Conservation (phyloP, 148 eudicot genomes). For the Vaccinium darrowii region DNA sequence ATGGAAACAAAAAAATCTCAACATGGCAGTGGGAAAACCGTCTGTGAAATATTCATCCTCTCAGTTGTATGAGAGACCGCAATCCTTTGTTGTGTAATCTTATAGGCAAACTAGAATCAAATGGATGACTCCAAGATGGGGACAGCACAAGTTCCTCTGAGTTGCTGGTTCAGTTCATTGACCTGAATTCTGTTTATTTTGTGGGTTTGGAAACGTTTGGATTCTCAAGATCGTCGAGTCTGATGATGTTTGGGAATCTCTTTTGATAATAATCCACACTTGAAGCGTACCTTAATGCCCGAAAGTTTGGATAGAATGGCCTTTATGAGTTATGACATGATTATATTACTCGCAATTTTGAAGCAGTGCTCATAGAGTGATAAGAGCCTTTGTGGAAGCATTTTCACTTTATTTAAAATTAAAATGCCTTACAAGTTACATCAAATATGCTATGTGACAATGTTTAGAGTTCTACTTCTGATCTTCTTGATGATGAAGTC, state of each 20-base stretch:
- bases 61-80: neutral
- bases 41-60: neutral
- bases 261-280: neutral
- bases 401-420: too few relatives aligned
- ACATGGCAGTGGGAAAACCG: neutral
- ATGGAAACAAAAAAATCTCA: neutral
- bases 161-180: neutral
- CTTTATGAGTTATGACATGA: neutral
- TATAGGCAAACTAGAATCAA: neutral
- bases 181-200: neutral
- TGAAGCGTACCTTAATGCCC: neutral
- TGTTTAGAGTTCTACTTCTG: neutral
- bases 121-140: neutral
- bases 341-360: neutral
- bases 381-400: too few relatives aligned
- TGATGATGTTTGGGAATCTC: neutral
- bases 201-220: neutral
- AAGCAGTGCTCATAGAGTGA: neutral
- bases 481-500: neutral
- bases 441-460: neutral
- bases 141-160: neutral
- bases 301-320: neutral
- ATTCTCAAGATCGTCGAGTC: neutral
- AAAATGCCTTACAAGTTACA: too few relatives aligned
- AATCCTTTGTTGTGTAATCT: neutral